Evolutionary conservation across 768 basidiomycete species (phyloP).

Genomic region (Tylopilus balloui): DNA sequence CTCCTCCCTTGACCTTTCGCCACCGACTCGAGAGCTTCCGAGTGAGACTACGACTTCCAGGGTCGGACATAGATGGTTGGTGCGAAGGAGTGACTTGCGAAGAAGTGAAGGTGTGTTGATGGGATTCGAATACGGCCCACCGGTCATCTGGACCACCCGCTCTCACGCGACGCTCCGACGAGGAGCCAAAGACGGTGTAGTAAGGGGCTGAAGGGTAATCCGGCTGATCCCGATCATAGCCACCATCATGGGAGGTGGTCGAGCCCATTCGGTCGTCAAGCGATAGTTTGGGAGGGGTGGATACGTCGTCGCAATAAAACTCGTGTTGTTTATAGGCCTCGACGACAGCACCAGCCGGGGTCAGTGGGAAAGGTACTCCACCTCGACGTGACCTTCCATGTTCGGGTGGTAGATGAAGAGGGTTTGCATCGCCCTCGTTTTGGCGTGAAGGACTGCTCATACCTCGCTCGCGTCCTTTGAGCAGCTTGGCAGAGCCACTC

Average conservation of each 20-base stretch:
- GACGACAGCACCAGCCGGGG: conserved; percentile 44
- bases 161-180: conserved; percentile 41
- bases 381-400: background rate
- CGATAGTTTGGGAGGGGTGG: conserved; percentile 17
- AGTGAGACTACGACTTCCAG: conserved; percentile 24
- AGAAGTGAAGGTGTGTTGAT: background rate
- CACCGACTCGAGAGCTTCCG: conserved; percentile 37
- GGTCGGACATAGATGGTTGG: conserved; percentile 10
- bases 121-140: conserved; percentile 6
- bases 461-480: conserved; percentile 13
- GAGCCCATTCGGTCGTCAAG: conserved; percentile 25
- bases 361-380: conserved; percentile 24
- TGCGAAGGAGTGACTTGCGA: background rate
- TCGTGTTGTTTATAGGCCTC: conserved; percentile 48
- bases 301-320: conserved; percentile 13
- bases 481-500: conserved; percentile 24
- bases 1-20: conserved; percentile 20
- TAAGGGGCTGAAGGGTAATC: conserved; percentile 38
- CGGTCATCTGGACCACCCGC: conserved; percentile 42
- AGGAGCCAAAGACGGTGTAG: conserved; percentile 52
- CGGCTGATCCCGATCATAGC: conserved; percentile 13
- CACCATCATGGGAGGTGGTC: conserved; percentile 6
- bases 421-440: background rate
- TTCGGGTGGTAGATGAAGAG: background rate
- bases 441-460: conserved; percentile 7